These are phyloP conservation scores for Nicotiana benthamiana DNA, from an alignment of 257 asterid genomes.

Conservation along the genomic window DNA sequence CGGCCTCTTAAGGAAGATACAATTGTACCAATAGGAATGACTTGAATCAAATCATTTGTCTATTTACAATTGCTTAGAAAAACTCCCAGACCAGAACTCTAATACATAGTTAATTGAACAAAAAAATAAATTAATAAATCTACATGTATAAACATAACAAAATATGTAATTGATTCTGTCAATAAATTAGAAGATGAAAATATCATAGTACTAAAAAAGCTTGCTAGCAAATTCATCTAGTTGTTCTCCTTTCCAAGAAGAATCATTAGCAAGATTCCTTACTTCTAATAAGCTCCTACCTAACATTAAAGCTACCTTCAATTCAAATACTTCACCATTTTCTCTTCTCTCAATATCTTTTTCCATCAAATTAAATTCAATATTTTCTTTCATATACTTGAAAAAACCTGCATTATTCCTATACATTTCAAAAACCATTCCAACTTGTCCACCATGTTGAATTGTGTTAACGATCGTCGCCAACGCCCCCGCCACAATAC, in stretches of 20 bases:
- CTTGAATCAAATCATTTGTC: no score
- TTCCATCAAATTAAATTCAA: conserved; percentile 39
- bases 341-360: conserved; percentile 41
- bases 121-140: neutral
- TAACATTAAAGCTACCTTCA: conserved; percentile 58
- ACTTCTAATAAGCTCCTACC: conserved; percentile 68
- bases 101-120: neutral
- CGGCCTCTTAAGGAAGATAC: no score
- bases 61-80: no score
- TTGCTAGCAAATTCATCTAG: conserved; percentile 55
- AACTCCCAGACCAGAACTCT: no score
- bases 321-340: conserved; percentile 56
- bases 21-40: no score
- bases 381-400: conserved; percentile 45
- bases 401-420: conserved; percentile 70
- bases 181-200: neutral
- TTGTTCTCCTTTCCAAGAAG: conserved; percentile 15
- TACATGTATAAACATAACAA: neutral
- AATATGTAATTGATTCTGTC: neutral
- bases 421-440: conserved; percentile 81
- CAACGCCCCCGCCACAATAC: conserved; percentile 48
- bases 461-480: conserved; percentile 50
- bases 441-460: conserved; percentile 75
- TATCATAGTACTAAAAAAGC: conserved; percentile 31
- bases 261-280: conserved; percentile 32